Conservation (phyloP, 2,329 filamentous ascomycete genomes). For the Botryotinia narcissicola region DNA sequence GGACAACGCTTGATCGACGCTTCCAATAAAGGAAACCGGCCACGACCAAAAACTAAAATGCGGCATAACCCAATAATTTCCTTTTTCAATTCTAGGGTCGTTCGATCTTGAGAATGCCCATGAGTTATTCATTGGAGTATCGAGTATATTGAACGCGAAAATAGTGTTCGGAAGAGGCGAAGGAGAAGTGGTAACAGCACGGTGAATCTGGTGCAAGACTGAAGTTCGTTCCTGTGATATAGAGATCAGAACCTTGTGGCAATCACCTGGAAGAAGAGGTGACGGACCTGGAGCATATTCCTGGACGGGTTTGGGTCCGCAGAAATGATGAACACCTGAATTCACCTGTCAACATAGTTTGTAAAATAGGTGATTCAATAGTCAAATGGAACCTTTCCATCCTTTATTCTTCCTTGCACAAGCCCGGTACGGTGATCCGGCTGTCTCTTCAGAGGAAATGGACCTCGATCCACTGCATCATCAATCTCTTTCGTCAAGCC, state of each 20-base stretch:
- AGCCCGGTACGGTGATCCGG: conserved; percentile 42
- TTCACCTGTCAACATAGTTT: neutral
- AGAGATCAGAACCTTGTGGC: conserved; percentile 24
- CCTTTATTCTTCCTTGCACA: conserved; percentile 44
- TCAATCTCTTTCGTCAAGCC: conserved; percentile 49
- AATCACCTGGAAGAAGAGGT: neutral
- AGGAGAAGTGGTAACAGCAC: conserved; percentile 51
- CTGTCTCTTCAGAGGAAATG: conserved; percentile 43
- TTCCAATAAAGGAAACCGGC: conserved; percentile 50
- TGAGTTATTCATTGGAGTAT: conserved; percentile 46
- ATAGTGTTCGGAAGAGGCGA: conserved; percentile 48
- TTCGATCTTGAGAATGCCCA: conserved; percentile 50
- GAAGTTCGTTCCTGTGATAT: conserved; percentile 46
- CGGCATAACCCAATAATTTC: conserved; percentile 50
- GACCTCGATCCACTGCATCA: conserved; percentile 44
- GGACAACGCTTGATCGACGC: conserved; percentile 42
- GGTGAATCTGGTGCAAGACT: conserved; percentile 53
- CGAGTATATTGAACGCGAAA: conserved; percentile 52
- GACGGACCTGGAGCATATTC: conserved; percentile 44
- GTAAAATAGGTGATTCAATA: neutral
- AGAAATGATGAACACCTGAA: conserved; percentile 47
- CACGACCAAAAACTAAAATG: conserved; percentile 57
- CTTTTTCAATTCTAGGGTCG: conserved; percentile 38
- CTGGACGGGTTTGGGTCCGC: conserved; percentile 43
- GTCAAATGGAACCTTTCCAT: conserved; percentile 41